Percentiles rank a stretch among this genome's conserved stretches.
phyloP scores from a whole-genome alignment of 805 yeast species.

The Monosporozyma yasuniensis region DNA sequence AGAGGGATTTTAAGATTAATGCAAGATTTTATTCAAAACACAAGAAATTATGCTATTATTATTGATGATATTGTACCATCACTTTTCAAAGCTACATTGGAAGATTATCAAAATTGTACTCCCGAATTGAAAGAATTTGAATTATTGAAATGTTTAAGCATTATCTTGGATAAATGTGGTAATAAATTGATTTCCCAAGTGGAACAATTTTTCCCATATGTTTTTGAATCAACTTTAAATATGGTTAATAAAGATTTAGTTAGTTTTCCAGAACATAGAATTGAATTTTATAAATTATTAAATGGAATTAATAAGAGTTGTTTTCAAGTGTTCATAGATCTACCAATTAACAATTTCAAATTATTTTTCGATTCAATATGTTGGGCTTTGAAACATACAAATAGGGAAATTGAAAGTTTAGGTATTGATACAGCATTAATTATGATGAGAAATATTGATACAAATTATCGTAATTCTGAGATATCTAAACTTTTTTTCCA shows the following conservation, averaged over 20 bases:
- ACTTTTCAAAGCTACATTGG: constrained; percentile 67
- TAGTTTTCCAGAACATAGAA: constrained; percentile 91
- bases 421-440: constrained; percentile 57
- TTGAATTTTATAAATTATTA: constrained; percentile 36
- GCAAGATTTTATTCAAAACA: constrained; percentile 75
- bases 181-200: constrained; percentile 82
- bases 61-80: constrained; percentile 73
- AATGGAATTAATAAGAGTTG: constrained; percentile 35
- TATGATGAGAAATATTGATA: constrained; percentile 66
- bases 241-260: constrained; percentile 90
- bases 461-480: constrained; percentile 44
- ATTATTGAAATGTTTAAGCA: constrained; percentile 87
- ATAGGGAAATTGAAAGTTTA: constrained; percentile 83
- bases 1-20: constrained; percentile 80
- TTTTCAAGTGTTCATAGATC: constrained; percentile 69
- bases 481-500: constrained; percentile 76
- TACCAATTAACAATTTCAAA: constrained; percentile 81
- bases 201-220: constrained; percentile 72
- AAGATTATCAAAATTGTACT: constrained; percentile 73
- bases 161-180: constrained; percentile 81
- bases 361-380: constrained; percentile 80
- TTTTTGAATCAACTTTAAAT: constrained; percentile 79
- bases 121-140: constrained; percentile 96
- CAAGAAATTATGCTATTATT: constrained; percentile 71
- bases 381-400: constrained; percentile 95